Percentiles rank a stretch among this genome's conserved stretches.
Evolutionary conservation across 352 stramenopile genomes (phyloP).

Genomic region (Achlya hypogyna): DNA sequence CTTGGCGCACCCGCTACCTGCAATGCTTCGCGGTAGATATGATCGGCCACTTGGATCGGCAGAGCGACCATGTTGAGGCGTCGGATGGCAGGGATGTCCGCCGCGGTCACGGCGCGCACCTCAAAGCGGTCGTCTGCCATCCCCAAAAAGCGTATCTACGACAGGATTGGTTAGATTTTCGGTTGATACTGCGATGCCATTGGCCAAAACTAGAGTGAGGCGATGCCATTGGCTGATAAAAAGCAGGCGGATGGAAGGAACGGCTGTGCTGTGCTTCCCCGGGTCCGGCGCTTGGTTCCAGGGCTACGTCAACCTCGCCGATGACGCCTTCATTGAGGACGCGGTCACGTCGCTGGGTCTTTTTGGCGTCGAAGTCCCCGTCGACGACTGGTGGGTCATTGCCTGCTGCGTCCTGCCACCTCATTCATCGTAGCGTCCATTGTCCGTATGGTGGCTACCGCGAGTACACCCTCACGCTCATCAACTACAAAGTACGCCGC

Average conservation of each 20-base stretch:
- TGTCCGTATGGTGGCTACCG: conserved; percentile 18
- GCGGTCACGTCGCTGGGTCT: not conserved
- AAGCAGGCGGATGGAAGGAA: not conserved
- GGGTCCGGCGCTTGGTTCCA: conserved; percentile 14
- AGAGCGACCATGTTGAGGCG: not conserved
- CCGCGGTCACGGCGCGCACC: not conserved
- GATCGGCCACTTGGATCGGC: not conserved
- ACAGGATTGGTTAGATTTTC: not conserved
- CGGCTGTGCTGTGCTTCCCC: conserved; percentile 13
- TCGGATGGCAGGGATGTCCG: not conserved
- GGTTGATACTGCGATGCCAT: not conserved
- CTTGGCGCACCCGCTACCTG: not conserved
- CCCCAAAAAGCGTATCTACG: too few species aligned
- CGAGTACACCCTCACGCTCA: conserved; percentile 12
- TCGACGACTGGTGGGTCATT: conserved; percentile 17
- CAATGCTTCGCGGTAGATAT: not conserved
- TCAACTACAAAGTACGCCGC: conserved; percentile 12
- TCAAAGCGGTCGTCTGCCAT: too few species aligned
- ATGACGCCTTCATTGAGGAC: not conserved
- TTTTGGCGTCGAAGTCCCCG: conserved; percentile 10
- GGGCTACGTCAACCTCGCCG: not conserved
- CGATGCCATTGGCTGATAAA: not conserved
- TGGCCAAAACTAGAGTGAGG: not conserved
- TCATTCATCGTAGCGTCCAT: conserved; percentile 4
- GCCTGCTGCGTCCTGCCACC: not conserved